These are phyloP conservation scores for Naumovozyma baii DNA, from an alignment of 805 yeast genomes.

Conservation along the genomic window DNA sequence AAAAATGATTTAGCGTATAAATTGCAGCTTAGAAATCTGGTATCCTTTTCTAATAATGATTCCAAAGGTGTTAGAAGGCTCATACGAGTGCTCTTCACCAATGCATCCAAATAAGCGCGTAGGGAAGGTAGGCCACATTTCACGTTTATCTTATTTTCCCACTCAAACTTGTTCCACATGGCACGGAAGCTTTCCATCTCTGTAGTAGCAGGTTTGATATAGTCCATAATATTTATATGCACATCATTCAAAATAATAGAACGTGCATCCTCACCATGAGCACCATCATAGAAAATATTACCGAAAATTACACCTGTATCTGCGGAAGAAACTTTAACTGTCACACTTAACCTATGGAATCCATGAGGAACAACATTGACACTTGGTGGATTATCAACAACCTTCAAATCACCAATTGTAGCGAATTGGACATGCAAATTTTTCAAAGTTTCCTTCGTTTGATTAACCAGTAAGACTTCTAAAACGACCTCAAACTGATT, in stretches of 20 bases:
- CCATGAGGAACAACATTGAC: slow-evolving; percentile 96
- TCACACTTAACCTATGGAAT: slow-evolving; percentile 79
- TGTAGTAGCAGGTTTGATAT: slow-evolving; percentile 89
- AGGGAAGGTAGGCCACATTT: slow-evolving; percentile 57
- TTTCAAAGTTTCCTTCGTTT: slow-evolving; percentile 82
- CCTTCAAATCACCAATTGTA: slow-evolving; percentile 90
- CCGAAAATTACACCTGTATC: slow-evolving; percentile 98
- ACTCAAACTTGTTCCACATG: slow-evolving; percentile 99
- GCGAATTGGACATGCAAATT: slow-evolving; percentile 92
- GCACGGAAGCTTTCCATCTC: slow-evolving; percentile 83
- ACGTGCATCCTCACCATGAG: slow-evolving; percentile 78
- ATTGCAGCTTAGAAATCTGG: slow-evolving; percentile 78
- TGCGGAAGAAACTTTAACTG: slow-evolving; percentile 90
- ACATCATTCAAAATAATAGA: slow-evolving; percentile 90
- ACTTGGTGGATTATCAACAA: slow-evolving; percentile 81
- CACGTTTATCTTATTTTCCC: slow-evolving; percentile 96
- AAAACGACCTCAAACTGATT: slow-evolving; percentile 93
- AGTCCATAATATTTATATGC: slow-evolving; percentile 94
- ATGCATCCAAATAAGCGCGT: slow-evolving; percentile 65
- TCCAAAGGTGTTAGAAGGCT: slow-evolving; percentile 87
- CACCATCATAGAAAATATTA: slow-evolving; percentile 92
- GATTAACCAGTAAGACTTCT: slow-evolving; percentile 90
- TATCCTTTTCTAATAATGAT: slow-evolving; percentile 75
- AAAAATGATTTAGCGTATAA: slow-evolving; percentile 84
- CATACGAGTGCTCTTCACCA: slow-evolving; percentile 79